These are phyloP conservation scores for Verticillium zaregamsianum DNA, from an alignment of 2,329 filamentous ascomycete species.

Conservation along the genomic window DNA sequence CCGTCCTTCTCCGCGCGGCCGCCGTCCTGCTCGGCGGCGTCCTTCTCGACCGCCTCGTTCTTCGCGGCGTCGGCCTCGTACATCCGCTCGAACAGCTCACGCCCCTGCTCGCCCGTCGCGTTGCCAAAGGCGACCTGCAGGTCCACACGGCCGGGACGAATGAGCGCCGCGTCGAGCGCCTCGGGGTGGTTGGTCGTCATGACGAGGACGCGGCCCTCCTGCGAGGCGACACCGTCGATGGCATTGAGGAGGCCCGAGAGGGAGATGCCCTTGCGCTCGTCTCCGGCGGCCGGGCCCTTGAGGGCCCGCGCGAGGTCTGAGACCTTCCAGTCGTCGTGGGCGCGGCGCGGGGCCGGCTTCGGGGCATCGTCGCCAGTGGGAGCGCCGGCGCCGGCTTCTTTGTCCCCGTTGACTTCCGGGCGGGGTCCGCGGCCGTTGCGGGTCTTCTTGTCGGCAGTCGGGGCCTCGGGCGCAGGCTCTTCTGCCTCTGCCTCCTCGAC, in stretches of 20 bases:
- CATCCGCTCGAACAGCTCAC: slow-evolving; percentile 58
- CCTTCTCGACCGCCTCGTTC: neutral
- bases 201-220: slow-evolving; percentile 74
- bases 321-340: slow-evolving; percentile 27
- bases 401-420: neutral
- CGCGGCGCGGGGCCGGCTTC: neutral
- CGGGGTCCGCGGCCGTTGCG: neutral
- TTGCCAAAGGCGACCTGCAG: slow-evolving; percentile 18
- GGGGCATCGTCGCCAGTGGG: neutral
- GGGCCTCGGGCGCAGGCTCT: neutral
- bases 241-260: slow-evolving; percentile 77
- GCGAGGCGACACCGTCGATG: slow-evolving; percentile 76
- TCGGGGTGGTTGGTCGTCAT: slow-evolving; percentile 81
- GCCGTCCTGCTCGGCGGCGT: slow-evolving; percentile 4
- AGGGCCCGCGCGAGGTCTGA: slow-evolving; percentile 38
- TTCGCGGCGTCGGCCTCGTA: slow-evolving; percentile 36
- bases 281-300: slow-evolving; percentile 23
- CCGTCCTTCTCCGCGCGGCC: neutral
- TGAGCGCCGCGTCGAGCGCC: slow-evolving; percentile 67
- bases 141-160: slow-evolving; percentile 51
- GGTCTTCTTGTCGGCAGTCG: slow-evolving; percentile 11
- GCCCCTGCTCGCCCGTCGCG: slow-evolving; percentile 38
- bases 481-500: slow-evolving; percentile 21
- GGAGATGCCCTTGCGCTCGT: slow-evolving; percentile 55
- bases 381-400: neutral